Percentiles rank a stretch among this genome's conserved stretches.
These are phyloP conservation scores for Fusarium marasasianum DNA, from an alignment of 2,329 filamentous ascomycete genomes.

Conservation along the genomic window DNA sequence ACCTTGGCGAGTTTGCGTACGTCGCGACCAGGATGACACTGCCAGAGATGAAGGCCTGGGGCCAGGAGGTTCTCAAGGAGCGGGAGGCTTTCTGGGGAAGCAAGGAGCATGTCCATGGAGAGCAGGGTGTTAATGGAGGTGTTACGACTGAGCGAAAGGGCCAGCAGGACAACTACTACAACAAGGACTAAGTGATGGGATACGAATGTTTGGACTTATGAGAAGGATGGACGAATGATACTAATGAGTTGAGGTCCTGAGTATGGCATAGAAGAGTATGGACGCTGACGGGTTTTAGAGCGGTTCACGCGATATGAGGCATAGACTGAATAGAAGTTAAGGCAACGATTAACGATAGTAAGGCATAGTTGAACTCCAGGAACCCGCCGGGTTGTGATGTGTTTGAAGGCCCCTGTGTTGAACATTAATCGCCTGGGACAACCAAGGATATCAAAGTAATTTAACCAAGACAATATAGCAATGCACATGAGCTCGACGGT, in stretches of 20 bases:
- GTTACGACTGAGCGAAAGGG: conserved; percentile 50
- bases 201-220: not conserved
- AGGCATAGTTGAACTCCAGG: not conserved
- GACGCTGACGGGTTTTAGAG: conserved; percentile 1
- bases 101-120: conserved; percentile 58
- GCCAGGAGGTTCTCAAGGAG: conserved; percentile 78
- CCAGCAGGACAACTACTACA: conserved; percentile 63
- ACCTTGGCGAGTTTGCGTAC: conserved; percentile 87
- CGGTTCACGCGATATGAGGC: conserved; percentile 5
- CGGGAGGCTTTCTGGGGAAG: conserved; percentile 76
- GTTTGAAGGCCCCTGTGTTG: not conserved
- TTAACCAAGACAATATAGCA: not conserved
- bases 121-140: conserved; percentile 51
- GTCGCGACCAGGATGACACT: conserved; percentile 79
- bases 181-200: conserved; percentile 31
- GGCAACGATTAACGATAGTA: conserved; percentile 6
- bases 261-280: conserved; percentile 7
- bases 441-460: not conserved
- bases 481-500: not conserved
- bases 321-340: conserved; percentile 13
- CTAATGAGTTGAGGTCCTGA: conserved; percentile 16
- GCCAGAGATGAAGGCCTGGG: conserved; percentile 84
- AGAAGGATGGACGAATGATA: conserved; percentile 19
- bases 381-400: not conserved
- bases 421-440: conserved; percentile 3